Percentiles rank a stretch among this genome's conserved stretches.
These are phyloP conservation scores for Saccharomycopsis hybrid DNA, from an alignment of 1,139 yeast species.

Conservation along the genomic window DNA sequence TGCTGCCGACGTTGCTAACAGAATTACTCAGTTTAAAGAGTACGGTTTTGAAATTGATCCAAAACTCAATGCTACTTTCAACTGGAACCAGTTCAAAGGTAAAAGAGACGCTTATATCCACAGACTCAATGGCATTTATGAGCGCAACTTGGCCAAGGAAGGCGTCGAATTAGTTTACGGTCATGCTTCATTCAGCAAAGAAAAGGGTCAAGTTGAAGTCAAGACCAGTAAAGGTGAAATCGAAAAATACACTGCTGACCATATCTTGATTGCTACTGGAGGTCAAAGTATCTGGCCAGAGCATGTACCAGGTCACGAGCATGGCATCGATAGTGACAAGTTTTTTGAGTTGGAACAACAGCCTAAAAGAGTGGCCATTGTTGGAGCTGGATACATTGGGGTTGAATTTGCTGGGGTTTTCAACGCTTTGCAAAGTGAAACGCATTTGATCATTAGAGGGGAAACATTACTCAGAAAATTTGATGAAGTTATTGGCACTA, in stretches of 20 bases:
- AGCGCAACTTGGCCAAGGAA: slow-evolving; percentile 76
- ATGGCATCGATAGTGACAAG: slow-evolving; percentile 86
- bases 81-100: slow-evolving; percentile 73
- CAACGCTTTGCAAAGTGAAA: slow-evolving; percentile 80
- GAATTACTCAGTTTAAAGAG: slow-evolving; percentile 64
- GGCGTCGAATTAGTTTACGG: slow-evolving; percentile 86
- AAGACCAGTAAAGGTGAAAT: slow-evolving; percentile 49
- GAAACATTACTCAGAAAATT: slow-evolving; percentile 83
- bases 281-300: slow-evolving; percentile 72
- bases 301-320: slow-evolving; percentile 69
- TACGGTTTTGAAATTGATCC: slow-evolving; percentile 69
- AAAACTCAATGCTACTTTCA: slow-evolving; percentile 51
- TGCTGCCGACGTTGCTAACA: slow-evolving; percentile 82
- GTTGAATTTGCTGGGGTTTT: slow-evolving; percentile 93
- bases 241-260: slow-evolving; percentile 68
- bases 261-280: slow-evolving; percentile 86
- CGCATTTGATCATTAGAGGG: slow-evolving; percentile 84
- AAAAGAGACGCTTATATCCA: slow-evolving; percentile 89
- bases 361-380: slow-evolving; percentile 88
- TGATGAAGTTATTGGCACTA: slow-evolving; percentile 72
- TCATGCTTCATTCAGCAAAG: slow-evolving; percentile 68
- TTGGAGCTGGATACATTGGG: slow-evolving; percentile 98
- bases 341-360: slow-evolving; percentile 75
- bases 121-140: slow-evolving; percentile 90
- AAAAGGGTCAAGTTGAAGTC: slow-evolving; percentile 76